phyloP scores from a whole-genome alignment of 192 early-diverging fungal genomes.

The Helicostylum pulchrum region DNA sequence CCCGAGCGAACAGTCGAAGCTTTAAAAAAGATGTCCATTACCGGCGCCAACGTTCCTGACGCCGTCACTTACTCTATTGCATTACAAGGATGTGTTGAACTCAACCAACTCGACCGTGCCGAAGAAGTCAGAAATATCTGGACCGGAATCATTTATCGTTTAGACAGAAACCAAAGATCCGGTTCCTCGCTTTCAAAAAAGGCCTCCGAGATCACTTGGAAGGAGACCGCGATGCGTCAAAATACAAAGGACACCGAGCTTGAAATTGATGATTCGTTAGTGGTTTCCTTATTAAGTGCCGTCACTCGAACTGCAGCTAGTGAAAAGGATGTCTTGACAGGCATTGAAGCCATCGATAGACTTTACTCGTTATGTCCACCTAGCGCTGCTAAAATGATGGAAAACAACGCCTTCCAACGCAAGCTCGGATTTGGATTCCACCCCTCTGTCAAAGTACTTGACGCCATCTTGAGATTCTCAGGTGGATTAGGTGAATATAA shows the following conservation, averaged over 20 bases:
- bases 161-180: background rate
- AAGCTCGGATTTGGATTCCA: background rate
- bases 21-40: background rate
- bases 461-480: conserved; percentile 10
- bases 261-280: conserved; percentile 6
- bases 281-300: conserved; percentile 3
- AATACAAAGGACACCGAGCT: background rate
- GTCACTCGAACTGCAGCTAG: conserved; percentile 6
- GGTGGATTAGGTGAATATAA: conserved; percentile 11
- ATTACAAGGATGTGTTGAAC: conserved; percentile 2
- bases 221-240: background rate
- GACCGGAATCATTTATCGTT: background rate
- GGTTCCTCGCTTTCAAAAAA: background rate
- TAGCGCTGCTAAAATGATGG: conserved; percentile 4
- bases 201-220: background rate
- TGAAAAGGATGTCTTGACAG: conserved; percentile 1
- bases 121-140: background rate
- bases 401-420: background rate
- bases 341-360: conserved; percentile 1
- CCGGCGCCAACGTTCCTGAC: background rate
- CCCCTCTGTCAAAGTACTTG: background rate
- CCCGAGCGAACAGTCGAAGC: background rate
- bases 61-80: conserved; percentile 3
- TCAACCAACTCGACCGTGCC: background rate
- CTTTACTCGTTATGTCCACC: conserved; percentile 4